Base-by-base conservation (phyloP, 73 alveolate genomes). In the Paramecium bursaria region DNA sequence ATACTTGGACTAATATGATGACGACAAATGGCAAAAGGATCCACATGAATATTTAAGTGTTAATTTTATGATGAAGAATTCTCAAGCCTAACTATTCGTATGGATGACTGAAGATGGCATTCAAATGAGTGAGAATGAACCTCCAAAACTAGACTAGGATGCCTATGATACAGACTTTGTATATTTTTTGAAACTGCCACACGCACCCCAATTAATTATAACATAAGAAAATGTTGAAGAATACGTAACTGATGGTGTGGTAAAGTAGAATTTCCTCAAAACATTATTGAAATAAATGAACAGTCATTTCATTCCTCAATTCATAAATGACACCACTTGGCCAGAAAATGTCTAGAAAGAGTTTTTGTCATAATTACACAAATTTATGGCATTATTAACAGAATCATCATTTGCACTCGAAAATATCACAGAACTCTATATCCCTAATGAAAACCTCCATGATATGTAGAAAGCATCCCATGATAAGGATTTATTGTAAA, bases 301-400 rank as follows among this genome's bases (percentile, higher is more conserved):
- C 87, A 95, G 91, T 46, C 90, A 94, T 50, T 96, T 85, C 90
- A 82, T 96, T 2, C 95, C 96, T 39, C 88, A 91, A 74, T 90
- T 96, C 46, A 90, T 95, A 10, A 88, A 73, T 31, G 97, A 87
- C 87, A 85, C 91, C 51, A 77, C 93, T 48, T 97, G 99, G 99
- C 99, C 99, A 22, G 99, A 97, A 79, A 97, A 98, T 21, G 98
- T 96, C 0, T 95, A 95, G 92, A 97, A 97, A 82, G 99, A 97
- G 61, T 95, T 97, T 86, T 91, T 96, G n/a, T 94, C 98, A 48
- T 79, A 95, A 55, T 94, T 97, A 86, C 99, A 97, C 92, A 97
- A 93, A 86, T 97, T 96, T 67, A 94, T 97, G 95, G 98, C 97
- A 30, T 94, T 97, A 49, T 86, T 97, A 15, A 95, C 98, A 29